Conservation (phyloP, 2,329 filamentous ascomycete species). For the Beauveria sp. region DNA sequence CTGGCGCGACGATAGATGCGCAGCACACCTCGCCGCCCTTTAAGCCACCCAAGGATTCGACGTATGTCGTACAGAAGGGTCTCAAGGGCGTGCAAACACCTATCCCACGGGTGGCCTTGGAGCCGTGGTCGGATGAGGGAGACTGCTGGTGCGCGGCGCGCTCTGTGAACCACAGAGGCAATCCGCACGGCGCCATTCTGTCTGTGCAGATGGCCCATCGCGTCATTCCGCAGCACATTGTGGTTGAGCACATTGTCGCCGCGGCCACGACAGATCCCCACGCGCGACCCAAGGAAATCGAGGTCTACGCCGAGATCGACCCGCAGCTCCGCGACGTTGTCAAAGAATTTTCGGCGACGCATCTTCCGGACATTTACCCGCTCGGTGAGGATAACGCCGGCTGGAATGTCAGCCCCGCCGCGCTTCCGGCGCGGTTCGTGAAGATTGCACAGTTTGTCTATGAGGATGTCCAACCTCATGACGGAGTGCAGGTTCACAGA, state of each 20-base stretch:
- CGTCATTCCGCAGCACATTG: constrained; percentile 60
- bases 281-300: constrained; percentile 58
- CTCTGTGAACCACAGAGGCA: constrained; percentile 30
- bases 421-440: constrained; percentile 36
- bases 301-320: constrained; percentile 58
- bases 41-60: constrained; percentile 19
- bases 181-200: constrained; percentile 53
- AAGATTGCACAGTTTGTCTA: constrained; percentile 52
- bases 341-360: constrained; percentile 33
- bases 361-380: constrained; percentile 27
- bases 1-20: constrained; percentile 59
- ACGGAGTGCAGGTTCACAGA: constrained; percentile 44
- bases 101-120: constrained; percentile 48
- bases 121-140: constrained; percentile 66
- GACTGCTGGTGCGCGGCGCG: constrained; percentile 77
- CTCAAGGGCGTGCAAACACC: constrained; percentile 14
- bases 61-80: constrained; percentile 15
- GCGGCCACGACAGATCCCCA: constrained; percentile 53
- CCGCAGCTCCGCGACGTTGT: constrained; percentile 32
- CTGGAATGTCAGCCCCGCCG: constrained; percentile 22
- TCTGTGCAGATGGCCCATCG: constrained; percentile 50
- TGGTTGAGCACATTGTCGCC: constrained; percentile 63
- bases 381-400: constrained; percentile 13
- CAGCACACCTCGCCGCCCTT: constrained; percentile 53
- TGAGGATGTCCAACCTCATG: constrained; percentile 33